These are phyloP conservation scores for Calycina herbarum DNA, from an alignment of 2,329 filamentous ascomycete genomes.

Conservation along the genomic window DNA sequence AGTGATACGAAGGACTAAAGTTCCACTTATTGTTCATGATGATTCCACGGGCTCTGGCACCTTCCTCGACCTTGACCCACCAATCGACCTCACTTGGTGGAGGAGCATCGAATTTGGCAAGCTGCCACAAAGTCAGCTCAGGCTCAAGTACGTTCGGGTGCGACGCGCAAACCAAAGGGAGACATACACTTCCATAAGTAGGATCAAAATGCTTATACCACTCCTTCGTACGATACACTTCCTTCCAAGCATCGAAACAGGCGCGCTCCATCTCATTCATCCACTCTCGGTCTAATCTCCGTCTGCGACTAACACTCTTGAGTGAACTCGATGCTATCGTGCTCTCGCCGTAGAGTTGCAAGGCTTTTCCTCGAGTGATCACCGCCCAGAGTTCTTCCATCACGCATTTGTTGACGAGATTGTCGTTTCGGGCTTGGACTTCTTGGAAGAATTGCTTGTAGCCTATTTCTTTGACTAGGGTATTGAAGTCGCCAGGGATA, in stretches of 20 bases:
- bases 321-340: neutral
- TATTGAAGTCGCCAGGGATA: neutral
- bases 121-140: too few relatives aligned
- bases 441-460: neutral
- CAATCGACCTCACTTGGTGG: neutral
- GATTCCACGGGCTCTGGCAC: neutral
- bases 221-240: neutral
- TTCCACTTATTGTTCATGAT: neutral
- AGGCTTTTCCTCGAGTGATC: neutral
- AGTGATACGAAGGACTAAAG: neutral
- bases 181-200: too few relatives aligned
- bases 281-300: neutral
- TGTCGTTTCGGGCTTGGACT: neutral
- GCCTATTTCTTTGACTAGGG: neutral
- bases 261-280: neutral
- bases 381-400: neutral
- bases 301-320: neutral
- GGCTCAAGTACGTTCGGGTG: too few relatives aligned
- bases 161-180: too few relatives aligned
- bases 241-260: neutral
- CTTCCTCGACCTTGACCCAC: neutral
- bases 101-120: neutral
- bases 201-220: too few relatives aligned
- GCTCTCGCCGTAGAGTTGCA: neutral
- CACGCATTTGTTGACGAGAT: conserved; percentile 1